These are phyloP conservation scores for Syzygium aromaticum DNA, from an alignment of 345 rosid genomes.

Conservation along the genomic window DNA sequence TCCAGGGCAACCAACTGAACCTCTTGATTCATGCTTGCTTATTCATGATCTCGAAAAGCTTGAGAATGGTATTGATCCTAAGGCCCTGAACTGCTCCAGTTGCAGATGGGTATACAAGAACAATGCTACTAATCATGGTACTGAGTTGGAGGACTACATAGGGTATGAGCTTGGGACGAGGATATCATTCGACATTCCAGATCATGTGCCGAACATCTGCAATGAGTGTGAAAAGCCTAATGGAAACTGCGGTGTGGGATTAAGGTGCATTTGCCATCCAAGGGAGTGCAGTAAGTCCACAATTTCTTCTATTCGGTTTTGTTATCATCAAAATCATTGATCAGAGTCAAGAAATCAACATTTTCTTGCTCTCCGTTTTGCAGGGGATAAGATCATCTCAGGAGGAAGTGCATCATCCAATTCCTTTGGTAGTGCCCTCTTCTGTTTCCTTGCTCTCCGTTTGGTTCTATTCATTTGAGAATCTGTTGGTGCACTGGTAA, in stretches of 20 bases:
- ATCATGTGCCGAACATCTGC: constrained; percentile 52
- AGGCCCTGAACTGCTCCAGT: constrained; percentile 27
- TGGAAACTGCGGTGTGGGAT: constrained; percentile 60
- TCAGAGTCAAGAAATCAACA: background rate
- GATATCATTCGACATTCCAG: constrained; percentile 48
- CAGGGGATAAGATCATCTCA: constrained; percentile 37
- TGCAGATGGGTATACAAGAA: constrained; percentile 17
- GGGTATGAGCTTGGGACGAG: constrained; percentile 19
- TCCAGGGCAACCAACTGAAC: background rate
- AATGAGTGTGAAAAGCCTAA: constrained; percentile 41
- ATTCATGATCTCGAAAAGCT: constrained; percentile 16
- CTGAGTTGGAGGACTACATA: background rate
- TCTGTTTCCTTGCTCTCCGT: constrained; percentile 1
- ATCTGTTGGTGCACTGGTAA: background rate
- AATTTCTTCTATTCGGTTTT: background rate
- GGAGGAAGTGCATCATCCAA: constrained; percentile 8
- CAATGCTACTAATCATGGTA: background rate
- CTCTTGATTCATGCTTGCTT: constrained; percentile 18
- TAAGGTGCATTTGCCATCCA: constrained; percentile 60
- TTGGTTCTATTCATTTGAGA: background rate
- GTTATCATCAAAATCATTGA: background rate
- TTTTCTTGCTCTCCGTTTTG: constrained; percentile 13
- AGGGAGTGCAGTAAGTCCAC: constrained; percentile 50
- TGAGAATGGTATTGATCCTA: constrained; percentile 22
- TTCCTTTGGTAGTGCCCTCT: constrained; percentile 1